phyloP scores from a whole-genome alignment of 73 alveolate genomes.

The Symbiodinium pilosum region DNA sequence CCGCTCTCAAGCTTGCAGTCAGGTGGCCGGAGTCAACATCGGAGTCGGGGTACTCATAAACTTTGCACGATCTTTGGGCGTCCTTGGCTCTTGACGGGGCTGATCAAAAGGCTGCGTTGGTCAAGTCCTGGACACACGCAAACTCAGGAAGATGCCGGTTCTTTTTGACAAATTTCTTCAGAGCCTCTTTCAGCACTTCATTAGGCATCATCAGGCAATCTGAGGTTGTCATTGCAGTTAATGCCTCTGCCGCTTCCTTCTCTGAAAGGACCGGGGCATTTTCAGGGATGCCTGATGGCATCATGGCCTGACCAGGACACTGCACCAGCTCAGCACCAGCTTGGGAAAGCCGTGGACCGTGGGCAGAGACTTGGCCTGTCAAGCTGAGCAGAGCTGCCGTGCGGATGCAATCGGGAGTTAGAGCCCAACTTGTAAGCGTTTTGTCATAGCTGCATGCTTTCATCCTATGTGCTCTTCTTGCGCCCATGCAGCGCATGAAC shows the following conservation, averaged over 20 bases:
- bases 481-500: no score
- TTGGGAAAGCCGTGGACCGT: no score
- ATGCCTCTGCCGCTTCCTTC: conserved; percentile 73
- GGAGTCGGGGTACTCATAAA: conserved; percentile 65
- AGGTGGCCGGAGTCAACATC: conserved; percentile 10
- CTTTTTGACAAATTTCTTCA: conserved; percentile 54
- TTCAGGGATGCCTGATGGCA: conserved; percentile 57
- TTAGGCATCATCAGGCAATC: neutral
- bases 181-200: neutral
- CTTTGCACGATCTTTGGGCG: conserved; percentile 55
- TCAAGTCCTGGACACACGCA: no score
- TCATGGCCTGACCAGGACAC: conserved; percentile 69
- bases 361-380: no score
- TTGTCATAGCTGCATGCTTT: no score
- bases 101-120: neutral
- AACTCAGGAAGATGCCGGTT: neutral
- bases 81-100: neutral
- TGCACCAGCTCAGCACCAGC: no score
- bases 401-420: no score
- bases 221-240: neutral
- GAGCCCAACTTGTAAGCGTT: no score
- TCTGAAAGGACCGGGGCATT: conserved; percentile 37
- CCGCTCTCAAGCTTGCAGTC: neutral
- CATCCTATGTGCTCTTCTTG: no score
- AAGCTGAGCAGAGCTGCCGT: no score